Conservation (phyloP, 2,329 filamentous ascomycete genomes). For the Ceratocystis smalleyi region DNA sequence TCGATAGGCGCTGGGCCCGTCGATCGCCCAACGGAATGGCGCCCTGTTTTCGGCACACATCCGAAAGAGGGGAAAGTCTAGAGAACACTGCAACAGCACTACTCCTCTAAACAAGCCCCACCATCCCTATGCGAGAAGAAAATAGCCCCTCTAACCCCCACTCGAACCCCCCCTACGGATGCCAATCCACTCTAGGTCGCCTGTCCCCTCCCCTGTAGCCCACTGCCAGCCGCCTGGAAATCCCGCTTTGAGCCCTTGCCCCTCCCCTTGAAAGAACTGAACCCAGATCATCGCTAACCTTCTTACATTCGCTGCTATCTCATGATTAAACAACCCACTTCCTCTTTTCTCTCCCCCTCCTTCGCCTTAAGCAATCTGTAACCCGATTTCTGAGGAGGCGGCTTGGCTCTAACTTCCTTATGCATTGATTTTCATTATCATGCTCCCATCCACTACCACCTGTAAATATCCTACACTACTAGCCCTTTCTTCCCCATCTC, state of each 20-base stretch:
- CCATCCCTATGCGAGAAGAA: too few relatives aligned
- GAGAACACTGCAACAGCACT: background rate
- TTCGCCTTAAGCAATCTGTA: too few relatives aligned
- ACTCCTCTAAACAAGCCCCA: background rate
- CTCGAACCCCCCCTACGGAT: too few relatives aligned
- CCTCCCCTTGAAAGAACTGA: too few relatives aligned
- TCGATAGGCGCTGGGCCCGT: background rate
- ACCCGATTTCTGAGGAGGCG: too few relatives aligned
- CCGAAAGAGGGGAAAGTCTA: background rate
- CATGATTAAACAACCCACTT: too few relatives aligned
- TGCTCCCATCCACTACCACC: background rate
- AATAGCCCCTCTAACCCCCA: too few relatives aligned
- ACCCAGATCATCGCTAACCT: too few relatives aligned
- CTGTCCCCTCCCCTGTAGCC: background rate
- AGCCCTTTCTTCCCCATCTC: background rate
- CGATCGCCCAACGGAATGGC: background rate
- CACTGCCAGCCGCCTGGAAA: background rate
- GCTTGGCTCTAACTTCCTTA: too few relatives aligned
- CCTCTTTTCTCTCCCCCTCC: too few relatives aligned
- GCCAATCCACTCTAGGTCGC: background rate
- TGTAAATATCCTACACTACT: background rate
- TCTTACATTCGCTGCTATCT: too few relatives aligned
- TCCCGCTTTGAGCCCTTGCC: too few relatives aligned
- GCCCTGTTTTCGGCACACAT: constrained; percentile 1
- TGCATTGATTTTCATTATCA: background rate